Evolutionary conservation across 345 rosid genomes (phyloP), one percentile per base, ranked within the genome.

Genomic region (Citrus reticulata): DNA sequence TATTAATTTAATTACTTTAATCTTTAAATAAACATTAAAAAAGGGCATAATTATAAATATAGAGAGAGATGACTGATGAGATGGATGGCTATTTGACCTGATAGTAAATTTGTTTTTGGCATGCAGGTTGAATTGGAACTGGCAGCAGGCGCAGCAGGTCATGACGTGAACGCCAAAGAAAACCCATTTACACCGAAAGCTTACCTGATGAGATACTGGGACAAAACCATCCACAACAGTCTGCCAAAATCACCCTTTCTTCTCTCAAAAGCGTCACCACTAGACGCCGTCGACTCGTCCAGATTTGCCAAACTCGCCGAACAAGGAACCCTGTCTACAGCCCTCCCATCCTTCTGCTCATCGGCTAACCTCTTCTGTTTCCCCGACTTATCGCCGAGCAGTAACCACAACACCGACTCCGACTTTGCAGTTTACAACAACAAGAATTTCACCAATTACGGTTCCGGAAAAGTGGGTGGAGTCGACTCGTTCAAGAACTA

Each of bases 291-390:
- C 3, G 91, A 92, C n/a, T 85, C 93, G 5, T 93, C 93, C 5
- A 78, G 84, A 63, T 93, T 85, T 76, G 14, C 95, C 46, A 92
- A 91, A 85, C 93, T 93, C 83, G 97, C 98, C 49, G 55, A 88
- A n/a, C 81, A 83, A 3, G 88, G 87, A 66, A 80, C 89, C 13
- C 89, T 93, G 75, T 87, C 89, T 55, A 51, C 87, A 17, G 88
- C 90, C 19, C 85, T 92, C 25, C 86, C 90, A 0, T 85, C 90
- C 11, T 93, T 95, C 81, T 95, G 99, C 85, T 84, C 93, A 81
- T 80, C 94, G 40, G 98, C 98, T 0, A 84, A 86, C 13, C 97
- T 93, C 60, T 89, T 93, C 80, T 93, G 99, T 85, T 93, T 93
- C 88, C 90, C 96, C 2, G 89, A 91, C 46, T 82, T 90, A 30